A percentile compares a stretch with the other conserved stretches of the same genome.
Evolutionary conservation across 805 yeast genomes (phyloP).

Genomic region (Metschnikowia cubensis): DNA sequence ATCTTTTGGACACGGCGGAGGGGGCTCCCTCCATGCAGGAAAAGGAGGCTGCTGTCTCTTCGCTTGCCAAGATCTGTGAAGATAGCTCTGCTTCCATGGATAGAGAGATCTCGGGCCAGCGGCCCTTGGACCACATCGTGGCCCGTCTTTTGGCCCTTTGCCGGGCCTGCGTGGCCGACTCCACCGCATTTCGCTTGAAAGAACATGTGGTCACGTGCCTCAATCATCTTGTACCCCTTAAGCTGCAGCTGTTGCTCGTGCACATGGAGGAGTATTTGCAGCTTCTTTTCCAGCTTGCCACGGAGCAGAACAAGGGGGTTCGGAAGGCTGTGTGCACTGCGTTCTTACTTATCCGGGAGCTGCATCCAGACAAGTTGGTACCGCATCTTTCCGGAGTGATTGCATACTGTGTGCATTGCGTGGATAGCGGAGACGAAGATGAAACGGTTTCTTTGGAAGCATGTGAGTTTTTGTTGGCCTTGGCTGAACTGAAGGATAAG

Average conservation of each 20-base stretch:
- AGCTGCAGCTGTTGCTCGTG: slow-evolving; percentile 59
- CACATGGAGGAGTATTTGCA: slow-evolving; percentile 63
- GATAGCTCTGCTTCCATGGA: slow-evolving; percentile 71
- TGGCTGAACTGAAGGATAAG: slow-evolving; percentile 41
- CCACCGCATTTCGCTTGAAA: slow-evolving; percentile 53
- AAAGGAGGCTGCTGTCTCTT: slow-evolving; percentile 75
- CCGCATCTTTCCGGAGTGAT: slow-evolving; percentile 87
- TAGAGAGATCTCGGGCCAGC: slow-evolving; percentile 55
- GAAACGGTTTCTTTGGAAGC: slow-evolving; percentile 86
- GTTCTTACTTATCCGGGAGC: slow-evolving; percentile 66
- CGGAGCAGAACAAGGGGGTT: slow-evolving; percentile 54
- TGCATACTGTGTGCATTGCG: slow-evolving; percentile 75
- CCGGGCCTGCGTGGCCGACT: not conserved
- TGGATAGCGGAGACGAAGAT: slow-evolving; percentile 45
- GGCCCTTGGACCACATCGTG: slow-evolving; percentile 66
- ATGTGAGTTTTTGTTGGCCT: slow-evolving; percentile 80
- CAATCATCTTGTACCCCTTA: slow-evolving; percentile 68
- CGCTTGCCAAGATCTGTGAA: slow-evolving; percentile 85
- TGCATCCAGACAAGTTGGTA: slow-evolving; percentile 71
- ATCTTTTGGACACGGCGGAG: slow-evolving; percentile 54
- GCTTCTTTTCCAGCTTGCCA: slow-evolving; percentile 66
- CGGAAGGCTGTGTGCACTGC: slow-evolving; percentile 74
- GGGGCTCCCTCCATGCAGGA: slow-evolving; percentile 18
- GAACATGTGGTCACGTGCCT: slow-evolving; percentile 66
- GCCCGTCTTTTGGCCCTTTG: slow-evolving; percentile 7